phyloP scores from a whole-genome alignment of 176 grass and related monocot species.

The Hordeum vulgare region DNA sequence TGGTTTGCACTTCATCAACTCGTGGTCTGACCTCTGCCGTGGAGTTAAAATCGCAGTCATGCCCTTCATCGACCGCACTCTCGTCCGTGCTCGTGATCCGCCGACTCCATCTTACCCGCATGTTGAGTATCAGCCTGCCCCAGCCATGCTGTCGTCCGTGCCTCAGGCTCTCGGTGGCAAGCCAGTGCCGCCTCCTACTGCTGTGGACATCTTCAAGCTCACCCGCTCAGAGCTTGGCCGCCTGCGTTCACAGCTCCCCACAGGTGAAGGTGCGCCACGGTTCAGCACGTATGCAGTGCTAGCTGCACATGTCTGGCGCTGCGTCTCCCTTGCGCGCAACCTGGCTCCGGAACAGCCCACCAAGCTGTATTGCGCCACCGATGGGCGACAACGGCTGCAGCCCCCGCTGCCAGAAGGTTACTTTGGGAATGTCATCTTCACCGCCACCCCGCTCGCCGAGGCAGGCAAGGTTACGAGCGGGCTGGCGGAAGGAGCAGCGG shows the following conservation, averaged over 20 bases:
- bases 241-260: constrained; percentile 31
- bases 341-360: constrained; percentile 65
- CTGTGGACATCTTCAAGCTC: constrained; percentile 81
- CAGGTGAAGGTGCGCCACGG: constrained; percentile 7
- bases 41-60: constrained; percentile 38
- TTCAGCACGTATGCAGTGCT: constrained; percentile 62
- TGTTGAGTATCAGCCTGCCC: constrained; percentile 75
- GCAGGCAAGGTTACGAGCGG: constrained; percentile 43
- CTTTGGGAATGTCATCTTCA: constrained; percentile 95
- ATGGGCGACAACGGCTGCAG: constrained; percentile 62
- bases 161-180: constrained; percentile 11
- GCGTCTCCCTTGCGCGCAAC: constrained; percentile 60
- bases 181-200: constrained; percentile 26
- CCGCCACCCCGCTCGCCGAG: constrained; percentile 59
- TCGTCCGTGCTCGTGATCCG: constrained; percentile 59
- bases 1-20: constrained; percentile 83
- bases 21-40: constrained; percentile 74
- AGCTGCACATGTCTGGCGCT: constrained; percentile 76
- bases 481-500: constrained; percentile 31
- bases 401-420: constrained; percentile 72
- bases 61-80: constrained; percentile 69
- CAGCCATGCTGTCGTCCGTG: constrained; percentile 39
- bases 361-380: constrained; percentile 68
- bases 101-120: constrained; percentile 62
- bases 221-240: constrained; percentile 35